Conservation (phyloP, 2,329 filamentous ascomycete species). For the Beauveria brongniartii region DNA sequence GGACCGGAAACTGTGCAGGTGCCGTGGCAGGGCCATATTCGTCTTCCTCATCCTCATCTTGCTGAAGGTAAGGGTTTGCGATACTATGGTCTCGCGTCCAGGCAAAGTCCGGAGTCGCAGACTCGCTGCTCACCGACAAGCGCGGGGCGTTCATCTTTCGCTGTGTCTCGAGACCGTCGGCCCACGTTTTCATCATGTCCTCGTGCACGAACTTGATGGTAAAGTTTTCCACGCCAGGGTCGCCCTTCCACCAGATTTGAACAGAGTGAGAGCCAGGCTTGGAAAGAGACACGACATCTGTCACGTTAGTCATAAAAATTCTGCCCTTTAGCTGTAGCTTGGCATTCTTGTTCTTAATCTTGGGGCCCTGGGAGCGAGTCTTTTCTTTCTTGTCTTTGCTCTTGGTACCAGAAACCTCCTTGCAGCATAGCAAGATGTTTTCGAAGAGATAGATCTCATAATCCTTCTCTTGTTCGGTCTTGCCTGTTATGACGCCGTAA, state of each 20-base stretch:
- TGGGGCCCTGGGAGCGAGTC: conserved; percentile 47
- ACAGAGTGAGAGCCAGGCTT: conserved; percentile 90
- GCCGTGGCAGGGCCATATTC: conserved; percentile 33
- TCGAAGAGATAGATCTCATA: conserved; percentile 98
- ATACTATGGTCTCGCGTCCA: conserved; percentile 67
- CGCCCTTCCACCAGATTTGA: conserved; percentile 98
- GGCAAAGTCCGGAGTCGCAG: conserved; percentile 62
- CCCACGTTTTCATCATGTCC: conserved; percentile 90
- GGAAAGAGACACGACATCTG: conserved; percentile 78
- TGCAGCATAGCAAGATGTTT: conserved; percentile 91
- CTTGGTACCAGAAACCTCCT: conserved; percentile 84
- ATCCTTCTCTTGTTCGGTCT: conserved; percentile 89
- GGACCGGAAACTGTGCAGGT: conserved; percentile 28
- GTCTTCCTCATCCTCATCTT: conserved; percentile 56
- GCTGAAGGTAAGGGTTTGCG: conserved; percentile 72
- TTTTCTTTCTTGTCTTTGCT: conserved; percentile 68
- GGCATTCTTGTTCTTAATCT: conserved; percentile 55
- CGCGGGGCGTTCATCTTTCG: conserved; percentile 52
- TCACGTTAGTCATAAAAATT: conserved; percentile 99
- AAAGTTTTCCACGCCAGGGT: conserved; percentile 92
- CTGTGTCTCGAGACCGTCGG: conserved; percentile 67
- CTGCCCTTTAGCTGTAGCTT: conserved; percentile 92
- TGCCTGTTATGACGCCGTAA: conserved; percentile 83
- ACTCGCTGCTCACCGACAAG: conserved; percentile 37
- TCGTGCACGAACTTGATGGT: conserved; percentile 90